Evolutionary conservation across 176 grass and related monocot genomes (phyloP), one percentile per base, ranked within the genome.

Genomic region (Eragrostis nindensis): DNA sequence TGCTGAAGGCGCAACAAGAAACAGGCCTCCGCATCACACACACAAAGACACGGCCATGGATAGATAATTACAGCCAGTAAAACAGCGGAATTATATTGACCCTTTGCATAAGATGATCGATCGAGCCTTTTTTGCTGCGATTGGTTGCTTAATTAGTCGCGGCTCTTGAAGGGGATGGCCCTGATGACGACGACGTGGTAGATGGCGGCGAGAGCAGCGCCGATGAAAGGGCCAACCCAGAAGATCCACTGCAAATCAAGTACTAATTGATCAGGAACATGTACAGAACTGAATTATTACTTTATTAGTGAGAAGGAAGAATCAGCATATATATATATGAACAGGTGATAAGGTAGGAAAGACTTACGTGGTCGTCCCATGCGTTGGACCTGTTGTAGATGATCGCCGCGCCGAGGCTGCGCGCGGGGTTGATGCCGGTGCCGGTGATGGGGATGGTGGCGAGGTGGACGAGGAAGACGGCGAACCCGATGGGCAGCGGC

Each of bases 371-470:
- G 79, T 92, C 91, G 87, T 85, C 46, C 94, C 94, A 94, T 53
- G 89, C 82, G 40, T 92, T 87, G 25, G 48, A 70, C 66, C 77
- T 79, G 89, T 97, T 88, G 89, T 94, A 97, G 85, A 97, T 72
- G 59, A 97, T 94, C 7, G 89, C 94, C 13, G 94, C 94, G 6
- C 94, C 94, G 7, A 97, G 90, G 50, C 89, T 94, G 41, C 94
- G 80, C 0, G 94, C 94, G 0, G 94, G 94, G 66, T 97, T 97
- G 85, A 97, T 97, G 29, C 93, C 93, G 16, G 93, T 97, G 22
- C 94, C 91, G 16, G 94, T 97, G 85, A 97, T 94, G 72, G 94
- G 94, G 79, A 97, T 92, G 42, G 94, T 97, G 6, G 94, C 94
- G 18, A 97, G 88, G 85, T 97, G 94, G 30, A 97, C 94, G 19